Evolutionary conservation across 1,284 basidiomycete species (phyloP), one percentile per base, ranked within the genome.

Genomic region (Ganoderma meredithae): DNA sequence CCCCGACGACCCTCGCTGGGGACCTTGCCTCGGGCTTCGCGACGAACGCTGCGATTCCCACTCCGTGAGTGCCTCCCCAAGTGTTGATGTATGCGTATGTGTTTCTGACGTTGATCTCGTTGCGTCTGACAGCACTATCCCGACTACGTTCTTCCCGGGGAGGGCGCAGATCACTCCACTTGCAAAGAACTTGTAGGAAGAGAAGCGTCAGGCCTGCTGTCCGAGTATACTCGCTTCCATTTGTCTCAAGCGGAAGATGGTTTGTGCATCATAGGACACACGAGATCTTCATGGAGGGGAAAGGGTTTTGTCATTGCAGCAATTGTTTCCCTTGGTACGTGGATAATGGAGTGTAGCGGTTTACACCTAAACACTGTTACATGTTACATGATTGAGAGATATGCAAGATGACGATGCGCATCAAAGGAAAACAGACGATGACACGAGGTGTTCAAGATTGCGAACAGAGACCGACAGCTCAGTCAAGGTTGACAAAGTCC

Each of bases 21-120:
- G 78, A 80, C 67, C 71, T 80, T 43, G 44, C 77, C 8, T 43
- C 60, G 4, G 79, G 79, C 2, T 80, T 79, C 65, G 71, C 78
- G 56, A 78, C 77, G 9, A 76, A 76, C 40, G 71, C 78, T 31
- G 68, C 76, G 0, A 80, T 80, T 53, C 79, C 79, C 1, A 77
- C 76, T 19, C 79, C 79, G 78, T 79, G 64, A 74, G 78, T 77
- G 13, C 2, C 8, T 17, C 2, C 6, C 59, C 44, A 22, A 25
- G 4, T 7, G 40, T 12, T 10, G 13, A 9, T 27, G 39, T n/a
- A 62, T 43, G 1, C 22, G 53, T 17, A 12, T 41, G 19, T 7
- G 15, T 1, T 19, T 3, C 52, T 55, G 17, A 55, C 47, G 1
- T 31, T 12, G 36, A 6, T 59, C 9, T 41, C 5, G 12, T 27